These are phyloP conservation scores for Ambrosiella cleistominuta DNA, from an alignment of 2,329 filamentous ascomycete genomes.

Conservation along the genomic window DNA sequence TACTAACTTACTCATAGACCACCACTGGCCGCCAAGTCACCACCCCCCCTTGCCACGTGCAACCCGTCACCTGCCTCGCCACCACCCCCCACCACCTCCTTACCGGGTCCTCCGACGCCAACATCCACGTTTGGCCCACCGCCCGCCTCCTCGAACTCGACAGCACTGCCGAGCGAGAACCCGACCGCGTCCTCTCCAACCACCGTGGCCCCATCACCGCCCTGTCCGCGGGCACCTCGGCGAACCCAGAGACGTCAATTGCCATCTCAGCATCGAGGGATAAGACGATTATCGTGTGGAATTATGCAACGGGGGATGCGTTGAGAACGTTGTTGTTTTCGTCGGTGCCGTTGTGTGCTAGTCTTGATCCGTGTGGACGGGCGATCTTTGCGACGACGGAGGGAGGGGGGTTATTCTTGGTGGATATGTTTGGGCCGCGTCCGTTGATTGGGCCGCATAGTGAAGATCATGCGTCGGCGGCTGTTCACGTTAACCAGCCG, in stretches of 20 bases:
- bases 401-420: conserved; percentile 60
- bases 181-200: conserved; percentile 58
- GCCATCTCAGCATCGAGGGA: conserved; percentile 72
- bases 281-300: conserved; percentile 83
- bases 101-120: conserved; percentile 70
- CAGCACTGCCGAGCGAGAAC: conserved; percentile 41
- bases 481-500: conserved; percentile 35
- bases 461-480: conserved; percentile 37
- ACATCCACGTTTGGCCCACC: conserved; percentile 82
- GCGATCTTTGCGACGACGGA: conserved; percentile 68
- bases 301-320: conserved; percentile 61
- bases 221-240: conserved; percentile 44
- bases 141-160: conserved; percentile 49
- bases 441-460: conserved; percentile 36
- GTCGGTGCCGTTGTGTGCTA: conserved; percentile 50
- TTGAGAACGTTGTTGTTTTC: conserved; percentile 71
- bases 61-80: conserved; percentile 59
- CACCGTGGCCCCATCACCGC: conserved; percentile 59
- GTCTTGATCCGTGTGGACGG: conserved; percentile 67
- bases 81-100: conserved; percentile 56
- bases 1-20: conserved; percentile 28
- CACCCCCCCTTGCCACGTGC: conserved; percentile 62
- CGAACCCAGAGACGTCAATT: conserved; percentile 53
- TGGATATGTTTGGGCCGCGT: conserved; percentile 50
- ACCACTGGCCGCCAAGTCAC: conserved; percentile 60